These are phyloP conservation scores for Nitzschia inconspicua DNA, from an alignment of 108 stramenopile genomes.

Conservation along the genomic window DNA sequence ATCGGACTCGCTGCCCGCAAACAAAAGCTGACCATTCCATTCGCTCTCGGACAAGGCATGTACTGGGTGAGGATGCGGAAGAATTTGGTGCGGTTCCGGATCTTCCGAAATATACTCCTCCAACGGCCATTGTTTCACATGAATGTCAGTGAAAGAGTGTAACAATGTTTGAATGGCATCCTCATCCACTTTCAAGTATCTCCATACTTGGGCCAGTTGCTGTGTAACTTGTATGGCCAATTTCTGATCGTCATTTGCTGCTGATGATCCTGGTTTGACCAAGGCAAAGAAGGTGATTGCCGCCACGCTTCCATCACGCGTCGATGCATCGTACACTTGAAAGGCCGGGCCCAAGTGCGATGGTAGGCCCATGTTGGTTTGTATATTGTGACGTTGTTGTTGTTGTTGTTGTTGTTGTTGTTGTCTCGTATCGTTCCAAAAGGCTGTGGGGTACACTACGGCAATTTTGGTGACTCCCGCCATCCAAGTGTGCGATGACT, in stretches of 20 bases:
- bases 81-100: conserved; percentile 22
- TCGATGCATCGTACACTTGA: conserved; percentile 61
- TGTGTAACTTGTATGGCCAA: conserved; percentile 31
- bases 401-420: too few species aligned
- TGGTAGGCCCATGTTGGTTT: conserved; percentile 26
- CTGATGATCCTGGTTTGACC: not conserved
- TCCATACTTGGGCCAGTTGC: conserved; percentile 32
- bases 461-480: conserved; percentile 61
- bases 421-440: conserved; percentile 47
- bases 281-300: conserved; percentile 51
- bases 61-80: conserved; percentile 48
- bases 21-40: conserved; percentile 44
- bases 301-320: conserved; percentile 17
- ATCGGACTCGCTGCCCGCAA: conserved; percentile 64
- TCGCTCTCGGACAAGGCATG: conserved; percentile 31
- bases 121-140: conserved; percentile 43
- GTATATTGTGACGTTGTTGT: not conserved
- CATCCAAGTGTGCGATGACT: conserved; percentile 53
- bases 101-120: conserved; percentile 50
- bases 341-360: conserved; percentile 36
- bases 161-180: conserved; percentile 1
- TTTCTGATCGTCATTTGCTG: conserved; percentile 22
- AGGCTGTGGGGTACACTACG: conserved; percentile 33
- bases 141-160: conserved; percentile 9
- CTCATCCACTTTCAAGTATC: not conserved